Evolutionary conservation across 176 grass and related monocot species (phyloP).

Genomic region (Ampelocalamus luodianensis): DNA sequence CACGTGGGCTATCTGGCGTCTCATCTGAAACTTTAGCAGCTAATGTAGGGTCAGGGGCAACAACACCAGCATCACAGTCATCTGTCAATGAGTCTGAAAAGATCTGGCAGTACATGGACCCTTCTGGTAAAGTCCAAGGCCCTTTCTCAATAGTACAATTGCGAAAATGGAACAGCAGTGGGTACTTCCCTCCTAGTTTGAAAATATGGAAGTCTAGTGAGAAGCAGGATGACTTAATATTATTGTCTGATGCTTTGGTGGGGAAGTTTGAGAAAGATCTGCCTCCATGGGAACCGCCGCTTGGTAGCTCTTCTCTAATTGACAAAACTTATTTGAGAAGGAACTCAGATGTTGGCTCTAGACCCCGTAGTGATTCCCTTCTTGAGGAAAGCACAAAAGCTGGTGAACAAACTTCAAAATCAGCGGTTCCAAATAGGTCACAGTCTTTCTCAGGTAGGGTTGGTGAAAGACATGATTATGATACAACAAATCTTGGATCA

Average conservation of each 20-base stretch:
- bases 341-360: slow-evolving; percentile 46
- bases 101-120: slow-evolving; percentile 92
- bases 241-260: slow-evolving; percentile 79
- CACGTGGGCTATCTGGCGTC: slow-evolving; percentile 39
- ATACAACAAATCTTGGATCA: slow-evolving; percentile 46
- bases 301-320: slow-evolving; percentile 46
- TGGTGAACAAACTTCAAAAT: slow-evolving; percentile 43
- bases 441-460: slow-evolving; percentile 39
- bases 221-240: slow-evolving; percentile 87
- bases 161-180: slow-evolving; percentile 88
- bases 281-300: slow-evolving; percentile 62
- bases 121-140: slow-evolving; percentile 87
- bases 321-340: slow-evolving; percentile 36
- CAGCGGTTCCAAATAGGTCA: slow-evolving; percentile 44
- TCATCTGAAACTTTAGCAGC: slow-evolving; percentile 43
- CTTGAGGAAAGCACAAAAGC: slow-evolving; percentile 41
- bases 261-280: slow-evolving; percentile 88
- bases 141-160: slow-evolving; percentile 94
- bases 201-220: slow-evolving; percentile 87
- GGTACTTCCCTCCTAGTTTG: slow-evolving; percentile 83
- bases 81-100: slow-evolving; percentile 77
- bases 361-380: slow-evolving; percentile 9
- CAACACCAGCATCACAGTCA: slow-evolving; percentile 25
- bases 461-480: slow-evolving; percentile 39
- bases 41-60: slow-evolving; percentile 37